Conservation (phyloP, 2,329 filamentous ascomycete genomes). For the Simplicillium aogashimaense region DNA sequence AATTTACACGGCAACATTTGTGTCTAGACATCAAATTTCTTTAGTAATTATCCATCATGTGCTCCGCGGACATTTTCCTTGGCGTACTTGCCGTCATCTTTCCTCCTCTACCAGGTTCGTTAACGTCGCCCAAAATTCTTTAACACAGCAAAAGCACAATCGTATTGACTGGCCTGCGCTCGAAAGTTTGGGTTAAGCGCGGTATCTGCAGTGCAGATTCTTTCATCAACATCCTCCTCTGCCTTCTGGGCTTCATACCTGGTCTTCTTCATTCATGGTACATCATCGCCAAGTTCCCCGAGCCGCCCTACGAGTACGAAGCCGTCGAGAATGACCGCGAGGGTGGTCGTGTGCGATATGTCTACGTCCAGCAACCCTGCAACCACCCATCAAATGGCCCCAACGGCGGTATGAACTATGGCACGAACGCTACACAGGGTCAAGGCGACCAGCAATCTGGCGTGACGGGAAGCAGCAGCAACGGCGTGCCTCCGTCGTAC, state of each 20-base stretch:
- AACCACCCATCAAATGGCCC: constrained; percentile 21
- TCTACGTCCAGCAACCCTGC: constrained; percentile 53
- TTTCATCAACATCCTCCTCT: constrained; percentile 90
- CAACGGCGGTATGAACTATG: constrained; percentile 34
- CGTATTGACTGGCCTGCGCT: constrained; percentile 5
- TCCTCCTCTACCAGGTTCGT: constrained; percentile 53
- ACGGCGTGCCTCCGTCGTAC: constrained; percentile 67
- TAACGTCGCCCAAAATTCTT: constrained; percentile 8
- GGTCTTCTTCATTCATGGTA: constrained; percentile 96
- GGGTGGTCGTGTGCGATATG: constrained; percentile 59
- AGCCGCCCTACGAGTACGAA: constrained; percentile 62
- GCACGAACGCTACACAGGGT: constrained; percentile 22
- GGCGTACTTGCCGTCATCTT: constrained; percentile 55
- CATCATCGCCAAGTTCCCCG: constrained; percentile 87
- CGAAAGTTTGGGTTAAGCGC: constrained; percentile 85
- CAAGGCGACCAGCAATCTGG: constrained; percentile 15
- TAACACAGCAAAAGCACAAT: constrained; percentile 11
- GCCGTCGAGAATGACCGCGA: constrained; percentile 46
- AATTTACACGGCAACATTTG: not conserved
- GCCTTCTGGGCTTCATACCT: constrained; percentile 67
- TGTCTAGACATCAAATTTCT: not conserved
- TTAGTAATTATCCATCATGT: constrained; percentile 32
- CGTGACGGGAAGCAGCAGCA: constrained; percentile 26
- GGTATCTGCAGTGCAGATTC: constrained; percentile 90
- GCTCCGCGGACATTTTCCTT: constrained; percentile 51